Evolutionary conservation across 1,284 basidiomycete species (phyloP).

Genomic region (Leucocoprinus gongylophorus): DNA sequence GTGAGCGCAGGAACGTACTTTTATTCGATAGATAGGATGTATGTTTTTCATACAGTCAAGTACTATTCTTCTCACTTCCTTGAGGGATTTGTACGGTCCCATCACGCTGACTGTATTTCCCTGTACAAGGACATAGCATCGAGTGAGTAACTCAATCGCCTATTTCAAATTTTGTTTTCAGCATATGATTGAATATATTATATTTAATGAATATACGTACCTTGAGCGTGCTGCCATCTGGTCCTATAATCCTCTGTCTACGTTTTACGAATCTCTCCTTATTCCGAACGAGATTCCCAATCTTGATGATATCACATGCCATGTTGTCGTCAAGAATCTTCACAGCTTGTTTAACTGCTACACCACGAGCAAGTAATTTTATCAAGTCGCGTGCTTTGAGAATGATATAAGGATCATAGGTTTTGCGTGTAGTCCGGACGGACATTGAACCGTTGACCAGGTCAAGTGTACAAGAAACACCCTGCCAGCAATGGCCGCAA

Average conservation of each 20-base stretch:
- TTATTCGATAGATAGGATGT: slow-evolving; percentile 99
- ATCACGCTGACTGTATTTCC: slow-evolving; percentile 98
- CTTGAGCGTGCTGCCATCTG: slow-evolving; percentile 95
- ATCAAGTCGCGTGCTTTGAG: slow-evolving; percentile 95
- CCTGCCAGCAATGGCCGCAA: slow-evolving; percentile 44
- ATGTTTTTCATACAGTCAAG: slow-evolving; percentile 99
- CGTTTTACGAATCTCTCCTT: slow-evolving; percentile 98
- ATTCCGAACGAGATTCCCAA: slow-evolving; percentile 90
- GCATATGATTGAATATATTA: background rate
- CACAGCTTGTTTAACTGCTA: slow-evolving; percentile 77
- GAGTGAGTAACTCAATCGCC: slow-evolving; percentile 96
- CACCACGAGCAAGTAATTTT: slow-evolving; percentile 91
- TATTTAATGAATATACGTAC: slow-evolving; percentile 32
- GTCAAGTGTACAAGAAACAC: slow-evolving; percentile 88
- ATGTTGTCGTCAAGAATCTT: slow-evolving; percentile 89
- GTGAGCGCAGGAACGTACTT: slow-evolving; percentile 41
- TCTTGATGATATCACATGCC: slow-evolving; percentile 98
- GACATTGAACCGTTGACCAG: slow-evolving; percentile 97
- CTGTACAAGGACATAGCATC: slow-evolving; percentile 97
- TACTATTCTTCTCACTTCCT: slow-evolving; percentile 93
- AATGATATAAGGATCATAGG: slow-evolving; percentile 94
- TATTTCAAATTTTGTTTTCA: slow-evolving; percentile 26
- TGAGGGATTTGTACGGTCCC: slow-evolving; percentile 93
- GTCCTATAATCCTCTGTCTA: slow-evolving; percentile 93
- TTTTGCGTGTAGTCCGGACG: slow-evolving; percentile 94